Base-by-base conservation (phyloP, 352 stramenopile genomes). In the Phytophthora cryptogea region DNA sequence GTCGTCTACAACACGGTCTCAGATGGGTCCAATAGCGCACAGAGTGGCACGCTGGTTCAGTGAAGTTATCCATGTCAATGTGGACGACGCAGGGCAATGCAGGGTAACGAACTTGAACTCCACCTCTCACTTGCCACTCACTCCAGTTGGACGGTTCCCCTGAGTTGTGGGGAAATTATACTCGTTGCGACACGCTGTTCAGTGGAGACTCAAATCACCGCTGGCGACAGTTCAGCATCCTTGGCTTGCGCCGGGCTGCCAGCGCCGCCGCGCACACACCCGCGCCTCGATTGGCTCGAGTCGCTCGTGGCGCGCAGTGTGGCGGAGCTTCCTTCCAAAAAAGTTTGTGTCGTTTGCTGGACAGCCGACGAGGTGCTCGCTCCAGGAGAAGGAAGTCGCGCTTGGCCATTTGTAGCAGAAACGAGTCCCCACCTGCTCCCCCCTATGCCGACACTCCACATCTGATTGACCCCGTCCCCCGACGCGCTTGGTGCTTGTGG, bases 401-500 rank as follows among this genome's bases (percentile, higher is more conserved):
- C 33, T 56, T 14, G 33, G 30, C 40, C 49, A 54, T 61, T 60
- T 60, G 56, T 63, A 71, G 57, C 63, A 67, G 56, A 71, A 67
- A 67, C 63, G 63, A 66, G 63, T 66, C 55, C 5, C 62, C 43
- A 66, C 50, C 35, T 71, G 63, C 57, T 66, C 36, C 31, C 43
- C 50, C 16, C 58, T 59, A 53, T 63, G 51, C 37, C 59, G 58
- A 52, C 17, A 66, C 44, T 40, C 27, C 40, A 56, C 52, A 64
- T 49, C 51, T 60, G 59, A 45, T 68, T 60, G 58, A 72, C 58
- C 64, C 63, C 63, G 57, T 72, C 52, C 63, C 56, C 43, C 44
- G 44, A 23, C 28, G 40, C 48, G 16, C 55, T 47, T 43, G 45
- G 45, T 35, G 44, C 20, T 23, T 10, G 32, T 31, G 50, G 53